Evolutionary conservation across 2,329 filamentous ascomycete genomes (phyloP).

Genomic region (Fusarium veterinarium): DNA sequence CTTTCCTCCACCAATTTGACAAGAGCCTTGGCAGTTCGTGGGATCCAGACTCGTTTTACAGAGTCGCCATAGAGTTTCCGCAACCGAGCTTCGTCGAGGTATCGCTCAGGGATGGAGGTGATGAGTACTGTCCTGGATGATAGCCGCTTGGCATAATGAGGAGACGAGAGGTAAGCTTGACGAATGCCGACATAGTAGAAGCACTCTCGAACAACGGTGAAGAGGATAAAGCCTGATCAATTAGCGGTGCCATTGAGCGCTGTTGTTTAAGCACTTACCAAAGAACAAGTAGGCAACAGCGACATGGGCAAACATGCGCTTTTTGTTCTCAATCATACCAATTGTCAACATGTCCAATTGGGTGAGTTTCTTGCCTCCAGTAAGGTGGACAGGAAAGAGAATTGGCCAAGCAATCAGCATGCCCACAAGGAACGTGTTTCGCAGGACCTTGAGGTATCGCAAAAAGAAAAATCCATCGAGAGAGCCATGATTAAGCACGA

Average conservation of each 20-base stretch:
- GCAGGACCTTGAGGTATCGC: slow-evolving; percentile 75
- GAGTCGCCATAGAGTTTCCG: slow-evolving; percentile 84
- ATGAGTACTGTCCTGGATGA: slow-evolving; percentile 93
- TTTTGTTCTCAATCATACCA: slow-evolving; percentile 73
- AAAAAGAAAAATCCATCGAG: slow-evolving; percentile 93
- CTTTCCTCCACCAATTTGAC: slow-evolving; percentile 85
- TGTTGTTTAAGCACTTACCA: slow-evolving; percentile 37
- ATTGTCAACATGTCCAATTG: slow-evolving; percentile 85
- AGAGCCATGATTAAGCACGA: slow-evolving; percentile 88
- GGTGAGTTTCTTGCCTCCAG: slow-evolving; percentile 72
- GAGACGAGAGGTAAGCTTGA: slow-evolving; percentile 90
- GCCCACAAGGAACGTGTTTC: slow-evolving; percentile 86
- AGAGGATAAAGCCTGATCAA: slow-evolving; percentile 80
- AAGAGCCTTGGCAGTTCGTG: slow-evolving; percentile 79
- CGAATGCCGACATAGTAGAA: slow-evolving; percentile 94
- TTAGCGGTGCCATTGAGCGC: slow-evolving; percentile 2
- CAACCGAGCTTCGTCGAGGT: slow-evolving; percentile 81
- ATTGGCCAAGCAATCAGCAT: slow-evolving; percentile 88
- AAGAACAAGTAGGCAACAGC: slow-evolving; percentile 84
- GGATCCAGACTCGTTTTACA: slow-evolving; percentile 87
- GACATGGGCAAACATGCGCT: slow-evolving; percentile 83
- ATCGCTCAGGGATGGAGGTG: slow-evolving; percentile 82
- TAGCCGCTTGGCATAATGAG: slow-evolving; percentile 83
- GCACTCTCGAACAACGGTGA: slow-evolving; percentile 85
- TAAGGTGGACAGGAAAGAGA: slow-evolving; percentile 86